Base-by-base conservation (phyloP, 345 rosid genomes). In the Garcia nutans region DNA sequence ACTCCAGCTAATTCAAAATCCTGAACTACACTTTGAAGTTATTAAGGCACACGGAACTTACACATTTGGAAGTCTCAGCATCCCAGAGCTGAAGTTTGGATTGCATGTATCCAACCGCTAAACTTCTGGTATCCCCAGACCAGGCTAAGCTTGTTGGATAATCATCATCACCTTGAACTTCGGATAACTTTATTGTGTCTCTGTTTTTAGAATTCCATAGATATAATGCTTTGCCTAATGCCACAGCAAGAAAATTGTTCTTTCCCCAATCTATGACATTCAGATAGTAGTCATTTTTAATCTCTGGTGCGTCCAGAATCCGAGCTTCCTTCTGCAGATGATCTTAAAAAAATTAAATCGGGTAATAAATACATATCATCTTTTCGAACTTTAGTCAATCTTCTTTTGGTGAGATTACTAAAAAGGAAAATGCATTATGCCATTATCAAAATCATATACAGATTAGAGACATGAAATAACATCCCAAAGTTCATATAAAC, bases 211-310 rank as follows among this genome's bases (percentile, higher is more conserved):
- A 22, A 68, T 82, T 83, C 87, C 91, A 86, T 5, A 88, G 76
- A 68, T 84, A 86, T 15, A 83, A 20, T 11, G 58, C 76, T 17
- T 74, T 22, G 16, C 89, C 89, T 72, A 84, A 70, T 22, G 87
- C 85, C 61, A 85, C 82, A 59, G 86, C 88, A 56, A 85, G 83
- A 75, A 85, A 55, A 72, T 86, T 83, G 79, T 82, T 86, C 45
- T 61, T 78, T 22, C 91, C 89, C 91, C 87, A 86, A 49, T 82
- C 87, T 66, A 85, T 73, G 26, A 82, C 63, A 80, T 83, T 86
- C 41, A 54, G 54, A 67, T 85, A 88, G 81, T 28, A 86, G 72
- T 85, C 84, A 74, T 86, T 75, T 68, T 66, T 78, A 9, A 86
- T 73, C 45, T 75, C 63, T 57, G 91, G 89, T 55, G 89, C 89